Base-by-base conservation (phyloP, 2,329 filamentous ascomycete species). In the Fulvia fulva region DNA sequence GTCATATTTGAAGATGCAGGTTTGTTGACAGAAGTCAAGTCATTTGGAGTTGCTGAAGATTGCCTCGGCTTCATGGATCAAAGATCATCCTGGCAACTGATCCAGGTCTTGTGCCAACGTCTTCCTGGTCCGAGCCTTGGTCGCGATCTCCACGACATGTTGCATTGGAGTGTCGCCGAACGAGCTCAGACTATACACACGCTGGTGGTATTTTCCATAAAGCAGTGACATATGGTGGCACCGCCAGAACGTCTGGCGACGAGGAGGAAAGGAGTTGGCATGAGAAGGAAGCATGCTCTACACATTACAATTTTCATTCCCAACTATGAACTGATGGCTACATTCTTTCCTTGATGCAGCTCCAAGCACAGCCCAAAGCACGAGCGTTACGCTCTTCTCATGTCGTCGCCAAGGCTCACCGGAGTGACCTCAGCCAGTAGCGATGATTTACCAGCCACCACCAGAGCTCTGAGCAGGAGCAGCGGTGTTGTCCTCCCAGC, bases 401-500 rank as follows among this genome's bases (percentile, higher is more conserved):
- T 16, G 47, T 50, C n/a, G 46, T 1, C 12, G 26, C 11, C n/a
- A 26, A 50, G 47, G 3, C 11, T 26, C n/a, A 16, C 7, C 25
- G 2, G n/a, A 28, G 47, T 32, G 25, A 32, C 25, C 25, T 32
- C n/a, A 30, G 19, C 11, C 6, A 21, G 14, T 19, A 21, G 23
- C 22, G 16, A 19, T 22, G 46, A 28, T 55, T 30, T 61, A 60
- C 61, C 61, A 63, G 30, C 53, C 56, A 11, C 28, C 43, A 28
- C 53, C 44, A 34, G 47, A 50, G 25, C 47, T 50, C 47, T 50
- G 1, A 23, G 44, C 47, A 26, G 26, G n/a, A 50, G 60, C 49
- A 46, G 34, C 59, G 44, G 54, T 56, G 34, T 51, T 50, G 21
- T 44, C 28, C 37, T 58, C 54, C 56, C 56, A 61, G 45, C 51